A percentile compares a stretch with the other conserved stretches of the same genome.
phyloP scores from a whole-genome alignment of 305 asterid genomes.

The Withania somnifera region DNA sequence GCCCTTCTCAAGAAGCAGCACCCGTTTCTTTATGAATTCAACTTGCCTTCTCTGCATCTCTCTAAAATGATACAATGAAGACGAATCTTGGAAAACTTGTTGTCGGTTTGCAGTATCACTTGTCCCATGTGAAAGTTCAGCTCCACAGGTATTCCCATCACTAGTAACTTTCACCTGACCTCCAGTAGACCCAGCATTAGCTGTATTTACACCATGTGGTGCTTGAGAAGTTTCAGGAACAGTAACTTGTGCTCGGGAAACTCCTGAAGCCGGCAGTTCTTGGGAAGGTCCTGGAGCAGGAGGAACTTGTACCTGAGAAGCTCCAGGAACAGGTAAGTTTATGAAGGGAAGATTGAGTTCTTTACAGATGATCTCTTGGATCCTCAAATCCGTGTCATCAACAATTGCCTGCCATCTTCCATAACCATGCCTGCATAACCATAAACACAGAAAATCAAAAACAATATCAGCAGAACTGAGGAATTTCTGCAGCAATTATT shows the following conservation, averaged over 20 bases:
- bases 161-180: slow-evolving; percentile 35
- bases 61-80: slow-evolving; percentile 49
- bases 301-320: slow-evolving; percentile 38
- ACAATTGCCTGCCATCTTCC: slow-evolving; percentile 99
- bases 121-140: slow-evolving; percentile 45
- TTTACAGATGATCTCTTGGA: slow-evolving; percentile 83
- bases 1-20: slow-evolving; percentile 80
- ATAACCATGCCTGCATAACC: slow-evolving; percentile 74
- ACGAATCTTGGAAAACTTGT: slow-evolving; percentile 55
- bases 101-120: slow-evolving; percentile 45
- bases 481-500: not conserved
- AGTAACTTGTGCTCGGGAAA: slow-evolving; percentile 37
- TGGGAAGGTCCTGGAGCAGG: slow-evolving; percentile 33
- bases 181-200: slow-evolving; percentile 40
- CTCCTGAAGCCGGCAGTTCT: slow-evolving; percentile 40
- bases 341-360: slow-evolving; percentile 70
- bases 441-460: slow-evolving; percentile 10
- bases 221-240: slow-evolving; percentile 27
- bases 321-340: slow-evolving; percentile 47
- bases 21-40: slow-evolving; percentile 88
- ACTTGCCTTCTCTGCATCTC: slow-evolving; percentile 96
- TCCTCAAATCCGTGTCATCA: slow-evolving; percentile 76
- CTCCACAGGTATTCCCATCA: slow-evolving; percentile 32
- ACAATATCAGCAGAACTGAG: not conserved
- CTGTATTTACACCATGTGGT: slow-evolving; percentile 31